Evolutionary conservation across 225 moss, liverwort and hornwort species (phyloP).

Genomic region (Climacium dendroides): DNA sequence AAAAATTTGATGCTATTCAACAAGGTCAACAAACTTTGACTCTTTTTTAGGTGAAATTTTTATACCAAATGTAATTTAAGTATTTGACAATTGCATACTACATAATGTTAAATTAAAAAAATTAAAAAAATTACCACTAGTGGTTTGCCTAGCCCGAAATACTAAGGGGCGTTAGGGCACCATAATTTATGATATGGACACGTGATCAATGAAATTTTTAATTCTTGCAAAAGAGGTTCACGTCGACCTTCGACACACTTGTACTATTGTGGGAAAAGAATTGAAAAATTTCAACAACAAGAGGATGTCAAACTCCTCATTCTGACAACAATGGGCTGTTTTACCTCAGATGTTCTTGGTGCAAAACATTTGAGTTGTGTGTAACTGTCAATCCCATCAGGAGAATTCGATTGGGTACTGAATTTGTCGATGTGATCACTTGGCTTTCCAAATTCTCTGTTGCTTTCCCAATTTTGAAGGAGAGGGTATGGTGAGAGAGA

Average conservation of each 20-base stretch:
- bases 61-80: too few relatives aligned
- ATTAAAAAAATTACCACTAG: neutral
- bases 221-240: neutral
- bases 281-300: too few relatives aligned
- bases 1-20: fast-evolving
- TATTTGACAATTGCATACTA: too few relatives aligned
- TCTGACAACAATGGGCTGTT: too few relatives aligned
- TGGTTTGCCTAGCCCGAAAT: neutral
- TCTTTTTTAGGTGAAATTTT: neutral
- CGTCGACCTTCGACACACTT: too few relatives aligned
- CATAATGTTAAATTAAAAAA: neutral
- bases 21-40: neutral
- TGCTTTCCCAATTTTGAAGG: neutral
- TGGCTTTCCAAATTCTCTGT: too few relatives aligned
- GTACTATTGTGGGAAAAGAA: too few relatives aligned
- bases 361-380: neutral
- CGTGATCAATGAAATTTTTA: neutral
- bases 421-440: neutral
- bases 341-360: neutral
- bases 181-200: neutral
- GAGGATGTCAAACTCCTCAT: too few relatives aligned
- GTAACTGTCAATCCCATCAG: neutral
- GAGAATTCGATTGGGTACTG: neutral
- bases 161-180: neutral
- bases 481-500: neutral